These are phyloP conservation scores for Rhizopogon vesiculosus DNA, from an alignment of 768 basidiomycete species.

Conservation along the genomic window DNA sequence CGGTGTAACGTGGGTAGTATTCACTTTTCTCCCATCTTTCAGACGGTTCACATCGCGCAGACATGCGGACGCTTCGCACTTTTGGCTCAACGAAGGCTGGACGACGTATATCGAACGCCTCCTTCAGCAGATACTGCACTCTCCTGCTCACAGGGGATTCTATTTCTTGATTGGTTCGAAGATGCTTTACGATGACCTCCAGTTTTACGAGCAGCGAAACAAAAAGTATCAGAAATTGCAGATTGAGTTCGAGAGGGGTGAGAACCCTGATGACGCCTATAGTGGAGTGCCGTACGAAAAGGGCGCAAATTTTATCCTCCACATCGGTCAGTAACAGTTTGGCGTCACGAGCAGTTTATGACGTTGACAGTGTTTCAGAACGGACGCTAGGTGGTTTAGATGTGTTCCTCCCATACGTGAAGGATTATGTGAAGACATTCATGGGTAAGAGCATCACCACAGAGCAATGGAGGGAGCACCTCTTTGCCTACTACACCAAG, in stretches of 20 bases:
- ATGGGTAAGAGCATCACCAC: slow-evolving; percentile 82
- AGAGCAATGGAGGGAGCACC: slow-evolving; percentile 75
- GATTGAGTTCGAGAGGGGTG: slow-evolving; percentile 65
- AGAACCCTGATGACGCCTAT: slow-evolving; percentile 79
- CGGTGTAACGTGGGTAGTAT: slow-evolving; percentile 60
- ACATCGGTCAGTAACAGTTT: slow-evolving; percentile 53
- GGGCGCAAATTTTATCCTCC: slow-evolving; percentile 83
- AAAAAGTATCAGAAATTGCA: slow-evolving; percentile 73
- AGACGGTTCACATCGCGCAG: slow-evolving; percentile 24
- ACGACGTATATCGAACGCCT: slow-evolving; percentile 91
- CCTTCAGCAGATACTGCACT: slow-evolving; percentile 62
- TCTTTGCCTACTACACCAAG: slow-evolving; percentile 64
- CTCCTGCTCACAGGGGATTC: slow-evolving; percentile 75
- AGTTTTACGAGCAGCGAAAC: slow-evolving; percentile 52
- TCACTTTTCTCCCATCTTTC: slow-evolving; percentile 9
- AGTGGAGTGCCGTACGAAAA: slow-evolving; percentile 79
- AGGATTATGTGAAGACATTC: slow-evolving; percentile 78
- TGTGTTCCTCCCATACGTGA: slow-evolving; percentile 79
- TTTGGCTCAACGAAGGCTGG: slow-evolving; percentile 93
- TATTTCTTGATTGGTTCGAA: slow-evolving; percentile 75
- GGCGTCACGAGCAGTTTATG: neutral
- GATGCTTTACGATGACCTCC: slow-evolving; percentile 65
- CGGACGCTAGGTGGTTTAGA: slow-evolving; percentile 76
- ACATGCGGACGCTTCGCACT: slow-evolving; percentile 70
- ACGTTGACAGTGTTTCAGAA: slow-evolving; percentile 34